Conservation (phyloP, 2,329 filamentous ascomycete species). For the Thielaviopsis euricoi region DNA sequence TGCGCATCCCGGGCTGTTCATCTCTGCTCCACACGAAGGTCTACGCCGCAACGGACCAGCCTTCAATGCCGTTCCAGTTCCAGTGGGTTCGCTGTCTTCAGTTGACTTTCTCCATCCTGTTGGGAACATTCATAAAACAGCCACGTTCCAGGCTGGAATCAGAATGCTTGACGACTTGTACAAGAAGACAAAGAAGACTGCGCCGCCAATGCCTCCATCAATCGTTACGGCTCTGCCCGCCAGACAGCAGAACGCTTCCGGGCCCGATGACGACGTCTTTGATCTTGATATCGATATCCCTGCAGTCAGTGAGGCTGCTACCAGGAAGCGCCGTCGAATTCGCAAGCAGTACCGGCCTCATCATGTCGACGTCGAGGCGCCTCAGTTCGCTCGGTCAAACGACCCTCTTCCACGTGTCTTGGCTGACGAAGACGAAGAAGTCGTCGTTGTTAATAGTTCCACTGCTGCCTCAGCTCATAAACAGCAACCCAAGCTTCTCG, state of each 20-base stretch:
- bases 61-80: too few relatives aligned
- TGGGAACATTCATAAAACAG: slow-evolving; percentile 1
- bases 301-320: background rate
- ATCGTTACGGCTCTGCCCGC: slow-evolving; percentile 1
- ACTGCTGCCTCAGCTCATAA: background rate
- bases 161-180: slow-evolving; percentile 38
- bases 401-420: slow-evolving; percentile 28
- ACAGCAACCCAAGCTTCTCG: slow-evolving; percentile 23
- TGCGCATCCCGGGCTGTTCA: background rate
- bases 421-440: slow-evolving; percentile 1
- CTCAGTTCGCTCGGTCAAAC: slow-evolving; percentile 35
- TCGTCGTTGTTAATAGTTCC: background rate
- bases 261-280: slow-evolving; percentile 2
- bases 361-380: slow-evolving; percentile 31
- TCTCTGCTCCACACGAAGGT: slow-evolving; percentile 1
- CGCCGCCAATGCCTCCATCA: slow-evolving; percentile 10
- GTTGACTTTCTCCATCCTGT: background rate
- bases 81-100: background rate
- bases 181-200: slow-evolving; percentile 22
- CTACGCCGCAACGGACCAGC: background rate
- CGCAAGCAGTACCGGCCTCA: slow-evolving; percentile 29
- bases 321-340: slow-evolving; percentile 15
- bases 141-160: slow-evolving; percentile 34
- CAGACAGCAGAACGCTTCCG: background rate
- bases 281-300: slow-evolving; percentile 1